Conservation (phyloP, 495 filamentous ascomycete genomes). For the Penicillium alfredii region DNA sequence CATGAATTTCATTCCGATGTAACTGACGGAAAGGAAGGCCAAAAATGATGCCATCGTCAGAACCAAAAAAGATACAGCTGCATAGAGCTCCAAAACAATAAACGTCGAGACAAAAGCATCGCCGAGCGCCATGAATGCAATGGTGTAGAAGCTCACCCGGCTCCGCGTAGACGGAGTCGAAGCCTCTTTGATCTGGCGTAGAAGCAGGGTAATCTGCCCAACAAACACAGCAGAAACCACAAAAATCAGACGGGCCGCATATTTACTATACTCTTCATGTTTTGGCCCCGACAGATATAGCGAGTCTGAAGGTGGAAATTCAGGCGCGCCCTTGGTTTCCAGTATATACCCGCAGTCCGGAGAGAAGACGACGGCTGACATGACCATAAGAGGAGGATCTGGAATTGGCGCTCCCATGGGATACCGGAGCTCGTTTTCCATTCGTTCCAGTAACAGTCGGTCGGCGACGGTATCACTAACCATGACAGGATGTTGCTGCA, state of each 20-base stretch:
- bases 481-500: slow-evolving; percentile 66
- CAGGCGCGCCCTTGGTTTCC: slow-evolving; percentile 78
- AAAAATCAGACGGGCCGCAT: slow-evolving; percentile 61
- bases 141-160: slow-evolving; percentile 83
- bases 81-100: slow-evolving; percentile 57
- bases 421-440: slow-evolving; percentile 80
- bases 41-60: slow-evolving; percentile 65
- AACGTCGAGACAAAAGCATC: slow-evolving; percentile 67
- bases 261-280: slow-evolving; percentile 63
- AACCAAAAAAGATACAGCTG: slow-evolving; percentile 60
- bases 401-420: slow-evolving; percentile 76
- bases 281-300: slow-evolving; percentile 73
- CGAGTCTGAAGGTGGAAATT: slow-evolving; percentile 56
- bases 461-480: slow-evolving; percentile 32
- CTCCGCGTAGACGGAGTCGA: slow-evolving; percentile 92
- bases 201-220: slow-evolving; percentile 67
- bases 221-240: slow-evolving; percentile 57
- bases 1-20: slow-evolving; percentile 77
- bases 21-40: slow-evolving; percentile 64
- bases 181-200: slow-evolving; percentile 83
- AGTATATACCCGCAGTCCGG: slow-evolving; percentile 90
- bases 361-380: slow-evolving; percentile 85
- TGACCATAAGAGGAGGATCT: slow-evolving; percentile 59
- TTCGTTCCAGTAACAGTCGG: slow-evolving; percentile 48
- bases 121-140: slow-evolving; percentile 77